These are phyloP conservation scores for Tricholoma bakamatsutake DNA, from an alignment of 768 basidiomycete genomes.

Conservation along the genomic window DNA sequence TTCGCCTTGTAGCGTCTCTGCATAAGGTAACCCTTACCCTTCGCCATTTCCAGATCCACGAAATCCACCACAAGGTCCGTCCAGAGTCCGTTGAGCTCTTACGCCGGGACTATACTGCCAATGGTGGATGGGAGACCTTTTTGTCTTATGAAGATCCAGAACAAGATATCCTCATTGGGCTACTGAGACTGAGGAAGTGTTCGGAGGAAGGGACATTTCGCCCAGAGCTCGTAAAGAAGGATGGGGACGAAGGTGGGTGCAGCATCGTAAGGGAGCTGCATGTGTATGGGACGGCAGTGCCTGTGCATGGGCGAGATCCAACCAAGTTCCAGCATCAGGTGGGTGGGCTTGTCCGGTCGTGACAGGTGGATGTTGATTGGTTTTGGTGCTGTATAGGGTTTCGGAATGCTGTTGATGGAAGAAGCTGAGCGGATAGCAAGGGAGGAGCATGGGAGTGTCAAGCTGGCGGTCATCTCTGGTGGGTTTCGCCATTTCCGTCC, in stretches of 20 bases:
- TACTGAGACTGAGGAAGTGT: slow-evolving; percentile 89
- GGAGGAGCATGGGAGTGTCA: slow-evolving; percentile 94
- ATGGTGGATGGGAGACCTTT: slow-evolving; percentile 99
- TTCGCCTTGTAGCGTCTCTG: not conserved
- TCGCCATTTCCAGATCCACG: slow-evolving; percentile 66
- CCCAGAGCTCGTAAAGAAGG: slow-evolving; percentile 75
- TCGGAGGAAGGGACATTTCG: slow-evolving; percentile 97
- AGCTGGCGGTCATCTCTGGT: slow-evolving; percentile 97
- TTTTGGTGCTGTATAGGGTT: slow-evolving; percentile 51
- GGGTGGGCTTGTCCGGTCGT: slow-evolving; percentile 7
- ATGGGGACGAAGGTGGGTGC: slow-evolving; percentile 69
- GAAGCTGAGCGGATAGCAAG: slow-evolving; percentile 97
- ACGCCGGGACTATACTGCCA: slow-evolving; percentile 91
- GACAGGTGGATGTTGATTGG: not conserved
- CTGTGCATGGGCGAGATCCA: slow-evolving; percentile 94
- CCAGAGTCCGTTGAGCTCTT: slow-evolving; percentile 95
- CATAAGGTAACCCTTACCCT: slow-evolving; percentile 6
- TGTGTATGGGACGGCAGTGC: slow-evolving; percentile 97
- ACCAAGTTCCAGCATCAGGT: slow-evolving; percentile 98
- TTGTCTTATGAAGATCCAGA: slow-evolving; percentile 98
- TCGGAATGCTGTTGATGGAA: slow-evolving; percentile 97
- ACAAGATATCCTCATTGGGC: slow-evolving; percentile 90
- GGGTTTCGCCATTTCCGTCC: slow-evolving; percentile 19
- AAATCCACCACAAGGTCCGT: slow-evolving; percentile 96
- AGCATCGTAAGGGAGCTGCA: slow-evolving; percentile 95